phyloP scores from a whole-genome alignment of 208 protist species.

The Crithidia mellificae region DNA sequence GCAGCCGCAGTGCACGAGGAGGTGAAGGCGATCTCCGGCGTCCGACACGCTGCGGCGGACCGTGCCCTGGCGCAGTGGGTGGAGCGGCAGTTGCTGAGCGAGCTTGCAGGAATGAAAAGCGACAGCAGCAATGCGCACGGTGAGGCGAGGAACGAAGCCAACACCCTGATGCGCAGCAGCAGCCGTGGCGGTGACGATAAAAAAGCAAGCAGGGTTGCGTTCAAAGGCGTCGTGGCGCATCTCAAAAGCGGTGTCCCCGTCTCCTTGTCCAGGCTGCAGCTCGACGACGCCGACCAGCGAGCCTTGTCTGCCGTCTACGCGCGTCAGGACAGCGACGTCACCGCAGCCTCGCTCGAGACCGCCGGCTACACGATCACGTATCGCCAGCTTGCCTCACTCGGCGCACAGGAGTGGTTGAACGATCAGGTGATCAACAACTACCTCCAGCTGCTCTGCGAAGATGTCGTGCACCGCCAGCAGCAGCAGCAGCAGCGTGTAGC shows the following conservation, averaged over 20 bases:
- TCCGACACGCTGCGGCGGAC: slow-evolving; percentile 21
- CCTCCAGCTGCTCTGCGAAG: slow-evolving; percentile 63
- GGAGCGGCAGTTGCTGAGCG: slow-evolving; percentile 26
- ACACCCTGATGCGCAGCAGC: too few relatives aligned
- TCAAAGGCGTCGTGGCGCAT: slow-evolving; percentile 45
- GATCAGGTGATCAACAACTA: slow-evolving; percentile 89
- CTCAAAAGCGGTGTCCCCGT: slow-evolving; percentile 41
- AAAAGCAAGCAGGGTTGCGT: neutral
- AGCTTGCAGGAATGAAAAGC: neutral
- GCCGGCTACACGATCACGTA: slow-evolving; percentile 57
- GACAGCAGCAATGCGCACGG: neutral
- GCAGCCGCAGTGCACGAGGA: slow-evolving; percentile 17
- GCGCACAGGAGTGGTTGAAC: slow-evolving; percentile 63
- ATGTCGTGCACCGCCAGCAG: slow-evolving; percentile 1
- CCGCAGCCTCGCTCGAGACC: slow-evolving; percentile 35
- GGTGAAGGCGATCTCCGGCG: slow-evolving; percentile 19
- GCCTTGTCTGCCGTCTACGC: slow-evolving; percentile 25
- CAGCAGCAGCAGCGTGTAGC: neutral
- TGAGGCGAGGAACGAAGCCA: neutral
- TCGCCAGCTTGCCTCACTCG: slow-evolving; percentile 58
- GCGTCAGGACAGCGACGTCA: slow-evolving; percentile 28
- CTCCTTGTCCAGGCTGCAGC: slow-evolving; percentile 24
- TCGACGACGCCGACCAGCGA: slow-evolving; percentile 47
- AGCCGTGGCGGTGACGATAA: too few relatives aligned
- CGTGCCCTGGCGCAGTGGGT: slow-evolving; percentile 51